Evolutionary conservation across 2,329 filamentous ascomycete species (phyloP).

Genomic region (Bretziella fagacearum): DNA sequence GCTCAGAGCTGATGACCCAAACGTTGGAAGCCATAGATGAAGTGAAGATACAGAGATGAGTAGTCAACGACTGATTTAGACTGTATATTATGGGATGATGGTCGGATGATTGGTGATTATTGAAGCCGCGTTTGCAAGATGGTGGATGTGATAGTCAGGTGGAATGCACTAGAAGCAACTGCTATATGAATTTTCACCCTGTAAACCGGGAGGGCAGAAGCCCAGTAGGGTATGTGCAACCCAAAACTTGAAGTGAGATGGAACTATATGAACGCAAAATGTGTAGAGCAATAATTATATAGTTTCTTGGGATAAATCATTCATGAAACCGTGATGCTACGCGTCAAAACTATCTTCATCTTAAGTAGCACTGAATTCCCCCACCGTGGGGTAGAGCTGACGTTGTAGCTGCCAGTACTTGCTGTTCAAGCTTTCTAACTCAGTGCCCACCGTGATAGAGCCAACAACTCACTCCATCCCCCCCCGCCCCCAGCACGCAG

Average conservation of each 20-base stretch:
- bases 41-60: background rate
- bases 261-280: too few relatives aligned
- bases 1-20: conserved; percentile 66
- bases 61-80: background rate
- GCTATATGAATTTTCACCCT: too few relatives aligned
- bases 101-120: background rate
- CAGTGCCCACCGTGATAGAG: too few relatives aligned
- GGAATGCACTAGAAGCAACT: background rate
- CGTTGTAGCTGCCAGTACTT: too few relatives aligned
- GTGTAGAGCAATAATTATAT: too few relatives aligned
- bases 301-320: too few relatives aligned
- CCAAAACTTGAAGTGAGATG: too few relatives aligned
- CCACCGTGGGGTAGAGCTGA: conserved; percentile 7
- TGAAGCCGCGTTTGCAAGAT: background rate
- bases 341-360: background rate
- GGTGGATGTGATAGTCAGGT: too few relatives aligned
- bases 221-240: too few relatives aligned
- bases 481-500: conserved; percentile 5
- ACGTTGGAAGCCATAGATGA: conserved; percentile 76
- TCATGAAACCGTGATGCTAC: background rate
- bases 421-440: background rate
- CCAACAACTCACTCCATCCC: too few relatives aligned
- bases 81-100: background rate
- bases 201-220: background rate
- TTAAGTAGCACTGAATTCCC: background rate